Evolutionary conservation across 208 protist genomes (phyloP), one percentile per base, ranked within the genome.

Genomic region (Leishmania gerbilli): DNA sequence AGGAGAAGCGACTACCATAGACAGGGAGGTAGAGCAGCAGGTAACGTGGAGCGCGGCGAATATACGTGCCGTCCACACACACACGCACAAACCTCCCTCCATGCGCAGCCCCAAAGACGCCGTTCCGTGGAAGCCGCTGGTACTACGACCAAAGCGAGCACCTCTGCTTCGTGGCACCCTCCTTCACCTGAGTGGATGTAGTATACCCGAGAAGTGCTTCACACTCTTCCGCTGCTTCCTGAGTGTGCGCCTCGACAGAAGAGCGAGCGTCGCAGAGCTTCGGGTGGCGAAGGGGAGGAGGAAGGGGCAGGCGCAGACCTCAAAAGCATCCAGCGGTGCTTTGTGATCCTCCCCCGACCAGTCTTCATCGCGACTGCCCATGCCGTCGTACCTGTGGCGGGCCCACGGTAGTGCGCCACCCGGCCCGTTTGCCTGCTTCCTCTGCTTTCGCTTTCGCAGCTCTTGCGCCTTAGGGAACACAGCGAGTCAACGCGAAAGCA

Each of bases 371-470:
- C 68, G 40, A 6, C 68, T 49, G 40, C 27, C 9, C 45, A 17
- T 45, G 11, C 69, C 6, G 9, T 34, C 69, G 11, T 31, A 1
- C 21, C 3, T 31, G 3, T 31, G 11, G 42, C 37, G 42, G 7
- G 47, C 42, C 9, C 24, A 27, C 24, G 19, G 11, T 9, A 2
- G 24, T 51, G 21, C 27, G 45, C 24, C 2, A 55, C 6, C 34
- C 45, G 1, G 42, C 17, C 19, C 27, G 1, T 53, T 53, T 47
- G 55, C 17, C 37, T 45, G 17, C 47, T 6, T 9, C n/a, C 24
- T 71, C 27, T 37, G 31, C 34, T 65, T 55, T 77, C 53, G 31
- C 27, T n/a, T 77, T 64, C 49, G 37, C 69, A 74, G 17, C 69
- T 55, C 37, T 9, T 69, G 55, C 27, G 62, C 15, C 55, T 69